phyloP scores from a whole-genome alignment of 2,329 filamentous ascomycete species.

The Fusarium temperatum region DNA sequence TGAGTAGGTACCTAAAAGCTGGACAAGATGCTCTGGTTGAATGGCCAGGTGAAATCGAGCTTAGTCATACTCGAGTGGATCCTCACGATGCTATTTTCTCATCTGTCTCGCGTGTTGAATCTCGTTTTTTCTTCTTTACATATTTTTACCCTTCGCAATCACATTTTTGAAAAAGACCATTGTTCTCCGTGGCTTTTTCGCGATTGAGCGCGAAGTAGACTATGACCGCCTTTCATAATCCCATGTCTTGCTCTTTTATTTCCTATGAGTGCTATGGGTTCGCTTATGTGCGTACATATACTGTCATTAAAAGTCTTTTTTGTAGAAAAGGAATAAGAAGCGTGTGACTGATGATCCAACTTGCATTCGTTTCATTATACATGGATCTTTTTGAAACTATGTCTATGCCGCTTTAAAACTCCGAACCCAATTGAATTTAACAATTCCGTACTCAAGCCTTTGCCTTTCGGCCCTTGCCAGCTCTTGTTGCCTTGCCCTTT shows the following conservation, averaged over 20 bases:
- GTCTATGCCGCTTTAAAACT: conserved; percentile 42
- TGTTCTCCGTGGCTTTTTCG: conserved; percentile 54
- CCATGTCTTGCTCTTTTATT: conserved; percentile 56
- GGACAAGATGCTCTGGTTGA: background rate
- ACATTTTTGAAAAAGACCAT: conserved; percentile 48
- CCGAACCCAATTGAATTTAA: conserved; percentile 30
- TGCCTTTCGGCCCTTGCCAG: conserved; percentile 48
- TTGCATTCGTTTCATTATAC: conserved; percentile 43
- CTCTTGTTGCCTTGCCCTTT: conserved; percentile 37
- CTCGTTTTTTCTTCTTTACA: conserved; percentile 50
- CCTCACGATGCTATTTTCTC: conserved; percentile 14
- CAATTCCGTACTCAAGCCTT: conserved; percentile 47
- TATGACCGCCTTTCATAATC: conserved; percentile 68
- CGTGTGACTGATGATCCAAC: conserved; percentile 26
- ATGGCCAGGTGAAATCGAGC: background rate
- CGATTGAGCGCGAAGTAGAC: conserved; percentile 63
- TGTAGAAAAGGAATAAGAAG: background rate
- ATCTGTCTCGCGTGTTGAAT: conserved; percentile 1
- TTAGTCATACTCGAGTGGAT: conserved; percentile 39
- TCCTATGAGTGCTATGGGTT: conserved; percentile 63
- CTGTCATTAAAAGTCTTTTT: background rate
- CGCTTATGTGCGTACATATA: conserved; percentile 70
- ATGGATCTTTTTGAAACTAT: conserved; percentile 39
- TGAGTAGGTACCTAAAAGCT: background rate
- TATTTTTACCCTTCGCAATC: conserved; percentile 57